Base-by-base conservation (phyloP, 2,329 filamentous ascomycete species). In the Parascedosporium putredinis region DNA sequence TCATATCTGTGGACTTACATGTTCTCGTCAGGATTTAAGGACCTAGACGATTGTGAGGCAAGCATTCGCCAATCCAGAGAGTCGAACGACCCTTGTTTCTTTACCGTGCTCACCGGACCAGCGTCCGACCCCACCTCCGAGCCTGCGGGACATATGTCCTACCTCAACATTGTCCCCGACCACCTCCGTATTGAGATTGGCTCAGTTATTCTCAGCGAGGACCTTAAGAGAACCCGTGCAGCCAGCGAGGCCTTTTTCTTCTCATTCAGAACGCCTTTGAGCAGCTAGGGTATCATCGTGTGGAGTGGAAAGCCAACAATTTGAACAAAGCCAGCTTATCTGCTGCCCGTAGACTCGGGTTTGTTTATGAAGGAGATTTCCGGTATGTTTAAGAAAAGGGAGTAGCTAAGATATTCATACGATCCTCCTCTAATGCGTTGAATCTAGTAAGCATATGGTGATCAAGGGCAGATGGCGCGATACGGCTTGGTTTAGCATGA, bases 281-380 rank as follows among this genome's bases (percentile, higher is more conserved):
- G 3, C 66, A 69, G 2, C 58, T 83, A 20, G 69, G 73, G 0
- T 81, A 78, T 57, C 60, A 72, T 3, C 66, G 81, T 6, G 71
- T 81, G 3, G 79, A 83, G 59, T 84, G 81, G 80, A 84, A 84
- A 56, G 79, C 76, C 49, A 72, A 84, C 57, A 55, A 67, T 14
- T 62, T 79, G 9, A 84, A 84, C 57, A 64, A 56, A 31, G 65
- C 72, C 0, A 81, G 76, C 42, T 63, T 69, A 12, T 63, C 69
- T 3, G 79, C 81, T 0, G 81, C 81, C 0, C 51, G 63, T 55
- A 64, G 81, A 2, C 59, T 82, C 7, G 81, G 81, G 0, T 84
- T 83, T 55, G 60, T 60, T 0, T 77, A 64, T 55, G 81, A 85
- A 59, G 81, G 81, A 0, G 56, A 72, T 0, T 83, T 83, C 53